Conservation (phyloP, 2,329 filamentous ascomycete genomes). For the Aspergillus tubingensis region DNA sequence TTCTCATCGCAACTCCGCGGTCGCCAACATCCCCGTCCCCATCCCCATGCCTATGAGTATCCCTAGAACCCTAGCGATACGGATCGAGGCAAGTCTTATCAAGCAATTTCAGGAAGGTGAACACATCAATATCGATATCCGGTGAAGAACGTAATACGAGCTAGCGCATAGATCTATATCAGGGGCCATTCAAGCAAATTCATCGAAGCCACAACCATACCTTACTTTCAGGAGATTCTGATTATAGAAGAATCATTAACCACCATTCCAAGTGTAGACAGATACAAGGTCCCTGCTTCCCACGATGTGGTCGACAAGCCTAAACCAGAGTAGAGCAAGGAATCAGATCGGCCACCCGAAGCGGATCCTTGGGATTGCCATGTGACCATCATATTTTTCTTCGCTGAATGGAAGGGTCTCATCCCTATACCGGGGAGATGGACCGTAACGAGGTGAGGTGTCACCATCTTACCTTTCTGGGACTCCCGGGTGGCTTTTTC, state of each 20-base stretch:
- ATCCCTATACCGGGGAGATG: conserved; percentile 9
- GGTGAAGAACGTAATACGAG: not conserved
- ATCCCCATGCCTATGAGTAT: not conserved
- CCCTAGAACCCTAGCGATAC: not conserved
- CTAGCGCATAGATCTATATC: not conserved
- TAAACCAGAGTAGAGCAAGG: conserved; percentile 2
- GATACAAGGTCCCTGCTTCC: not conserved
- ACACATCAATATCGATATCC: not conserved
- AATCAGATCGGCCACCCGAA: conserved; percentile 9
- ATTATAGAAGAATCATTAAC: not conserved
- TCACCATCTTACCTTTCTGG: conserved; percentile 1
- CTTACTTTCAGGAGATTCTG: not conserved
- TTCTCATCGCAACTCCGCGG: not conserved
- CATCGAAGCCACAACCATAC: not conserved
- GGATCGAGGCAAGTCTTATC: not conserved
- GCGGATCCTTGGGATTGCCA: conserved; percentile 10
- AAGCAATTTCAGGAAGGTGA: not conserved
- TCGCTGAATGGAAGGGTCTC: not conserved
- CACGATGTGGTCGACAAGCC: not conserved
- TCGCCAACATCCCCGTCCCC: not conserved
- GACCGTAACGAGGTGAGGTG: not conserved
- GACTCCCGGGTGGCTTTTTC: not conserved
- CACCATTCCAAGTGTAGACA: not conserved
- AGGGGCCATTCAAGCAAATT: not conserved
- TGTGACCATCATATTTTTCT: conserved; percentile 19